A percentile compares a stretch with the other conserved stretches of the same genome.
phyloP scores from a whole-genome alignment of 495 filamentous ascomycete species.

The Aspergillus funiculosus region DNA sequence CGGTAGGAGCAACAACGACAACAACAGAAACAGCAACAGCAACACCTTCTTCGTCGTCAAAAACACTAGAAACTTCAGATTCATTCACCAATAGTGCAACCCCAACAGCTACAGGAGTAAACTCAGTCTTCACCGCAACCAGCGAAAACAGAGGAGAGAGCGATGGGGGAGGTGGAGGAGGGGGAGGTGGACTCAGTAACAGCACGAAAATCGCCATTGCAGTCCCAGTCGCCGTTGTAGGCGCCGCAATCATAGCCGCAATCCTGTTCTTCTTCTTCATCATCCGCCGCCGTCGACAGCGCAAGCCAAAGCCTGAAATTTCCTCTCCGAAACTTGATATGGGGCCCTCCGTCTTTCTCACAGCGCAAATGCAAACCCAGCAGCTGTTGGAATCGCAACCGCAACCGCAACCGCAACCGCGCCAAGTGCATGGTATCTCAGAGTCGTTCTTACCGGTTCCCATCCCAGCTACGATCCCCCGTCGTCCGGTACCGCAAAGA shows the following conservation, averaged over 20 bases:
- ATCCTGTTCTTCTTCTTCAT: constrained; percentile 26
- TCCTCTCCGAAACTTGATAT: constrained; percentile 15
- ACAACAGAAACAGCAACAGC: constrained; percentile 7
- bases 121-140: background rate
- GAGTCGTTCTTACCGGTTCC: background rate
- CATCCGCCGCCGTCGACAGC: constrained; percentile 19
- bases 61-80: too few species aligned
- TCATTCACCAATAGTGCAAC: too few species aligned
- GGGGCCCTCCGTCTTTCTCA: background rate
- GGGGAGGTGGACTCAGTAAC: constrained; percentile 13
- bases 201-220: constrained; percentile 36
- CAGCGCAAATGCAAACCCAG: too few species aligned
- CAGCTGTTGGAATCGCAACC: too few species aligned
- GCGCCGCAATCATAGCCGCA: constrained; percentile 22
- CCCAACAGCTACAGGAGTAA: background rate
- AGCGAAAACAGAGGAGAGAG: background rate
- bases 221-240: constrained; percentile 32
- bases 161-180: background rate
- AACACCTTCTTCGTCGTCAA: too few species aligned
- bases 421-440: too few species aligned
- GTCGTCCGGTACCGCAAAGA: constrained; percentile 3
- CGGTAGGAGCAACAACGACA: background rate
- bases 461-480: background rate
- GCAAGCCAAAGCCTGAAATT: constrained; percentile 9
- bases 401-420: constrained; percentile 1